phyloP scores from a whole-genome alignment of 805 yeast genomes.

The Wickerhamiella brachini region DNA sequence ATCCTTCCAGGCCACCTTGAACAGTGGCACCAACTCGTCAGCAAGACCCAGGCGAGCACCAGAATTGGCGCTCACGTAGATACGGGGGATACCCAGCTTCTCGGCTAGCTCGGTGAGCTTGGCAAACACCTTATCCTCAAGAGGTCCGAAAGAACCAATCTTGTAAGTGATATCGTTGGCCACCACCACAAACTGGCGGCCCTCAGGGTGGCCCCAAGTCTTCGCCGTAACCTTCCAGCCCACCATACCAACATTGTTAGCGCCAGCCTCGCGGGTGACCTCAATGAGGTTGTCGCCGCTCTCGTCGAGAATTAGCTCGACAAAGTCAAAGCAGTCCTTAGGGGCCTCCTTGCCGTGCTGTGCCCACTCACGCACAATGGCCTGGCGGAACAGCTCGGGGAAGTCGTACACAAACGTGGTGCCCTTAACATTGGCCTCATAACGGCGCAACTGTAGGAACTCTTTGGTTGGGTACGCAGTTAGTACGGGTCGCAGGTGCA shows the following conservation, averaged over 20 bases:
- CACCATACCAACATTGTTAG: slow-evolving; percentile 93
- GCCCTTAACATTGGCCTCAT: slow-evolving; percentile 96
- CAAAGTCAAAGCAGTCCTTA: slow-evolving; percentile 61
- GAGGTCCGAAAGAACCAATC: slow-evolving; percentile 98
- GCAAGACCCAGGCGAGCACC: slow-evolving; percentile 99
- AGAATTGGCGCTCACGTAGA: slow-evolving; percentile 92
- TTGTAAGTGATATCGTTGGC: slow-evolving; percentile 96
- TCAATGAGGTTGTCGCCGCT: slow-evolving; percentile 65
- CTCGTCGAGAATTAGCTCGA: slow-evolving; percentile 79
- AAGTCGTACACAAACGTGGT: slow-evolving; percentile 96
- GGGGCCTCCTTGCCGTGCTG: slow-evolving; percentile 32
- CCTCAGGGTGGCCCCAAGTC: slow-evolving; percentile 95
- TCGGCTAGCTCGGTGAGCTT: slow-evolving; percentile 87
- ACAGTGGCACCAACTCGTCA: slow-evolving; percentile 81
- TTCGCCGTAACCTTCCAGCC: slow-evolving; percentile 83
- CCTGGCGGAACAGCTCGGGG: slow-evolving; percentile 97
- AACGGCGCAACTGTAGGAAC: slow-evolving; percentile 96
- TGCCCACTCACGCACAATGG: slow-evolving; percentile 76
- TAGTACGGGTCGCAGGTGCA: slow-evolving; percentile 92
- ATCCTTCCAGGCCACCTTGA: slow-evolving; percentile 87
- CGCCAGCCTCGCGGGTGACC: slow-evolving; percentile 91
- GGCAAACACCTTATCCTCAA: slow-evolving; percentile 83
- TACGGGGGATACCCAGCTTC: slow-evolving; percentile 83
- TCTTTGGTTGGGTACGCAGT: slow-evolving; percentile 97
- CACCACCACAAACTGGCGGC: slow-evolving; percentile 82